A percentile compares a stretch with the other conserved stretches of the same genome.
phyloP scores from a whole-genome alignment of 257 asterid species.

The Solanum clarkiae region DNA sequence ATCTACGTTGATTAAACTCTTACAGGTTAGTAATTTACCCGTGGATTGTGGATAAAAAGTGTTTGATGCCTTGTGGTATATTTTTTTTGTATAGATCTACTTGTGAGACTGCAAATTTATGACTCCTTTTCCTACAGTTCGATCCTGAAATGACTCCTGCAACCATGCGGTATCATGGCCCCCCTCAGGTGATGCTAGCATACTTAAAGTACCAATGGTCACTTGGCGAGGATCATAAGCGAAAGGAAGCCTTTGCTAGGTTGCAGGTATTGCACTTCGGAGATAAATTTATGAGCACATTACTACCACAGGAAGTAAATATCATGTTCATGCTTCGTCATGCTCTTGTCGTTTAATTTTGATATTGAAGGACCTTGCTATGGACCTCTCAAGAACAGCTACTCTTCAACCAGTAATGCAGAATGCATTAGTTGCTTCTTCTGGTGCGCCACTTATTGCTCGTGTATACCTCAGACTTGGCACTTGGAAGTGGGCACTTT shows the following conservation, averaged over 20 bases:
- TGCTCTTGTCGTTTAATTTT: constrained; percentile 1
- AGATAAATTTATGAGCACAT: not conserved
- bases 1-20: constrained; percentile 80
- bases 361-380: constrained; percentile 63
- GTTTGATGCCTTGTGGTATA: not conserved
- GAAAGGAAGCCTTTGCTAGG: constrained; percentile 78
- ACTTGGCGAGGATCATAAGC: constrained; percentile 90
- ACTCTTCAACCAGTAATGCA: constrained; percentile 51
- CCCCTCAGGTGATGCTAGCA: constrained; percentile 96
- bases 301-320: not conserved
- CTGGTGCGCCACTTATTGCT: constrained; percentile 71
- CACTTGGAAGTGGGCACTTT: constrained; percentile 93
- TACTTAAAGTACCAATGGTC: constrained; percentile 96
- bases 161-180: constrained; percentile 72
- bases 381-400: constrained; percentile 67
- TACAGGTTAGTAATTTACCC: constrained; percentile 49
- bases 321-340: not conserved
- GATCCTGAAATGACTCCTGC: constrained; percentile 90
- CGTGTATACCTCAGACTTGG: constrained; percentile 81
- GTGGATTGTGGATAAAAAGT: not conserved
- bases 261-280: constrained; percentile 51
- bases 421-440: constrained; percentile 41
- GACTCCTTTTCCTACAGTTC: constrained; percentile 35
- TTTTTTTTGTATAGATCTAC: not conserved
- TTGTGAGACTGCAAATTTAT: not conserved